phyloP scores from a whole-genome alignment of 441 rosid species.

The Mallotus japonicus region DNA sequence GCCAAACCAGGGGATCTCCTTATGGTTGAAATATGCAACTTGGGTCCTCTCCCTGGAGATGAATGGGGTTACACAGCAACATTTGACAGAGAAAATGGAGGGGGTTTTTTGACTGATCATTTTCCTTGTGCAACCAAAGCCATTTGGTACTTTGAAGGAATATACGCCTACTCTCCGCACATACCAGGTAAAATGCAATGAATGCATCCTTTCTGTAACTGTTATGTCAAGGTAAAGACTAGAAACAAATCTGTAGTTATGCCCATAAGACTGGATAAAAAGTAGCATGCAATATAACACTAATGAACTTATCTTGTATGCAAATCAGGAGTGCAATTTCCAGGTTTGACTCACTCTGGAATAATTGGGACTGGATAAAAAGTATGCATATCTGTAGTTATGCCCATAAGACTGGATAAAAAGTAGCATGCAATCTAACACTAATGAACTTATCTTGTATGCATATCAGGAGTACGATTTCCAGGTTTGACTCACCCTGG shows the following conservation, averaged over 20 bases:
- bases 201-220: neutral
- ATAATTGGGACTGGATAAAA: conserved; percentile 83
- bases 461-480: conserved; percentile 73
- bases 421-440: neutral
- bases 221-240: conserved; percentile 7
- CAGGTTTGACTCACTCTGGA: conserved; percentile 88
- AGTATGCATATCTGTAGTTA: conserved; percentile 8
- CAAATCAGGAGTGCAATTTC: conserved; percentile 83
- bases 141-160: conserved; percentile 95
- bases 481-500: conserved; percentile 93
- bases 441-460: conserved; percentile 1
- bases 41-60: conserved; percentile 88
- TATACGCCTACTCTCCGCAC: conserved; percentile 91
- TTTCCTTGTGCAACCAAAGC: conserved; percentile 89
- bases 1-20: conserved; percentile 86
- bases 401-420: neutral
- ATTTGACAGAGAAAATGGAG: conserved; percentile 92
- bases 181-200: conserved; percentile 53
- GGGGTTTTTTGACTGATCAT: conserved; percentile 89
- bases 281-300: neutral
- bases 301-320: conserved; percentile 2
- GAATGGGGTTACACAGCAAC: conserved; percentile 91
- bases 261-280: neutral
- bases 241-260: neutral
- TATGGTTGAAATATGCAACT: conserved; percentile 78